These are phyloP conservation scores for Solanum neorickii DNA, from an alignment of 257 asterid genomes.

Conservation along the genomic window DNA sequence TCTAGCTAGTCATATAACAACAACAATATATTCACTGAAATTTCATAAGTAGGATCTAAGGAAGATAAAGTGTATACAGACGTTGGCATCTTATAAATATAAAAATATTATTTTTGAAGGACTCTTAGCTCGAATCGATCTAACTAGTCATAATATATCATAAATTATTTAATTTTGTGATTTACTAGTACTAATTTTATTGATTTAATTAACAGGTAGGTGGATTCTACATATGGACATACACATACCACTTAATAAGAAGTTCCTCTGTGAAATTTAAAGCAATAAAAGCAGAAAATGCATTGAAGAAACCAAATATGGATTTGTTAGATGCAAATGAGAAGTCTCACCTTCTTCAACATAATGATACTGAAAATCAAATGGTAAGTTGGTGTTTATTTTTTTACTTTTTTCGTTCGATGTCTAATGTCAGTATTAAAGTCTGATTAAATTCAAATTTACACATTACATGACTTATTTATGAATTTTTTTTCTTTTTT, in stretches of 20 bases:
- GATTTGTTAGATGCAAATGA: slow-evolving; percentile 33
- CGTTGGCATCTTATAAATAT: not conserved
- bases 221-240: slow-evolving; percentile 76
- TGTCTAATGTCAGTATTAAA: not conserved
- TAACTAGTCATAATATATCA: not conserved
- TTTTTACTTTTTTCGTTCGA: not conserved
- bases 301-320: slow-evolving; percentile 21
- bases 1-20: too few species aligned
- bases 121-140: not conserved
- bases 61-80: not conserved
- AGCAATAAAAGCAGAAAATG: slow-evolving; percentile 17
- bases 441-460: too few species aligned
- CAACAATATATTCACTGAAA: too few species aligned
- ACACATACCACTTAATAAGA: slow-evolving; percentile 46
- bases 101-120: not conserved
- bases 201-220: slow-evolving; percentile 40
- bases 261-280: slow-evolving; percentile 26
- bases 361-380: slow-evolving; percentile 2
- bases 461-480: not conserved
- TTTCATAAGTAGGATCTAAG: too few species aligned
- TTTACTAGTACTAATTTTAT: not conserved
- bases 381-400: not conserved
- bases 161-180: not conserved
- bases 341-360: slow-evolving; percentile 22
- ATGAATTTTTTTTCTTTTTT: too few species aligned